phyloP scores from a whole-genome alignment of 352 stramenopile genomes.

The Paralagenidium karlingii region DNA sequence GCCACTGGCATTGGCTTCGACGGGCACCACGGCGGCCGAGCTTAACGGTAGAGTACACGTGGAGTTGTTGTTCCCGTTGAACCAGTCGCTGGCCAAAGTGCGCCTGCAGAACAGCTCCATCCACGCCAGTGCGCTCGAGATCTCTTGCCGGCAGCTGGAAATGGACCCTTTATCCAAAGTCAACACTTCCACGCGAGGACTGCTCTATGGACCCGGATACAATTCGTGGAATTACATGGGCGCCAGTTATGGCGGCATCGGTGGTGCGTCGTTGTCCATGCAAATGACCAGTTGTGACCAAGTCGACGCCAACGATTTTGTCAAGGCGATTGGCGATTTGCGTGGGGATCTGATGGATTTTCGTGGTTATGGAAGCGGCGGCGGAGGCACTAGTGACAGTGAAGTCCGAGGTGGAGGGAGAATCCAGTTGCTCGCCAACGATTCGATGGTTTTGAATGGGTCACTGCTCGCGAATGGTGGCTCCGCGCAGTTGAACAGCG shows the following conservation, averaged over 20 bases:
- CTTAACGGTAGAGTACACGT: conserved; percentile 30
- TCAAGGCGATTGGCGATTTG: conserved; percentile 48
- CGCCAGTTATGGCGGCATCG: conserved; percentile 63
- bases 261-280: conserved; percentile 41
- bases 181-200: conserved; percentile 39
- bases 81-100: conserved; percentile 12
- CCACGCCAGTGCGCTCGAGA: conserved; percentile 40
- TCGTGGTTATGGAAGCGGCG: conserved; percentile 71
- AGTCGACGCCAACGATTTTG: conserved; percentile 41
- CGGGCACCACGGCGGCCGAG: no score
- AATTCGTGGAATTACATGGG: conserved; percentile 55
- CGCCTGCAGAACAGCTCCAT: conserved; percentile 41
- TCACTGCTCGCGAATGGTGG: conserved; percentile 52
- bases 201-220: conserved; percentile 75
- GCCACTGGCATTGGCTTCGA: conserved; percentile 1
- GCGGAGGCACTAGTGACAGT: conserved; percentile 35
- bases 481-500: conserved; percentile 32
- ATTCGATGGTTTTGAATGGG: conserved; percentile 42
- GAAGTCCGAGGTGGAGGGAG: conserved; percentile 57
- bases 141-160: conserved; percentile 22
- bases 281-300: conserved; percentile 29
- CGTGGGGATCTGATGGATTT: conserved; percentile 41
- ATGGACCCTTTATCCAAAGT: conserved; percentile 30
- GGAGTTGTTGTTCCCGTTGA: conserved; percentile 33
- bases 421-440: conserved; percentile 24